Evolutionary conservation across 768 basidiomycete species (phyloP).

Genomic region (Lactarius tabidus): DNA sequence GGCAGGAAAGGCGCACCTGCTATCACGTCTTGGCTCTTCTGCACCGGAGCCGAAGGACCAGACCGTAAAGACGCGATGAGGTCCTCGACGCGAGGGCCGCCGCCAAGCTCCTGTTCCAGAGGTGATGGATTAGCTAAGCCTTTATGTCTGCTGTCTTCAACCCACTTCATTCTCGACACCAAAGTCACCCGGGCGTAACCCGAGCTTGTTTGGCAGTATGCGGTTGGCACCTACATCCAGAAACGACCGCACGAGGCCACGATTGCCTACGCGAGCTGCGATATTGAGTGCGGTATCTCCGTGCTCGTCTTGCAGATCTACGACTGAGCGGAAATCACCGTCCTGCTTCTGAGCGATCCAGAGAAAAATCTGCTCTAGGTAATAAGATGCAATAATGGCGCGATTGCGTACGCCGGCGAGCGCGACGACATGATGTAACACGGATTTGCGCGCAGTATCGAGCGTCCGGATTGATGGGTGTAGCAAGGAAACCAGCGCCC

Average conservation of each 20-base stretch:
- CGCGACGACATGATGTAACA: conserved; percentile 88
- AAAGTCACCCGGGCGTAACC: conserved; percentile 89
- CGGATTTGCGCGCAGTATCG: conserved; percentile 79
- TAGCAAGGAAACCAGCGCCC: conserved; percentile 56
- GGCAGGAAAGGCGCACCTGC: conserved; percentile 45
- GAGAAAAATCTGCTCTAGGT: conserved; percentile 84
- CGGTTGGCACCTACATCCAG: conserved; percentile 93
- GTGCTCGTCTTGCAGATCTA: conserved; percentile 91
- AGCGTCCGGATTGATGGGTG: conserved; percentile 79
- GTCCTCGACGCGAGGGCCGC: conserved; percentile 72
- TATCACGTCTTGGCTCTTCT: conserved; percentile 87
- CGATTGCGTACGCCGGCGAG: conserved; percentile 91
- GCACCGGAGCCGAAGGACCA: conserved; percentile 70
- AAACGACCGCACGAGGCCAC: conserved; percentile 78
- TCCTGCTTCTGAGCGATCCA: conserved; percentile 78
- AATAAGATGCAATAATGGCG: conserved; percentile 79
- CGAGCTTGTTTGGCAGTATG: conserved; percentile 85
- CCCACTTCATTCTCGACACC: conserved; percentile 88
- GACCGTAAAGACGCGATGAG: conserved; percentile 69
- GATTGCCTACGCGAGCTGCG: conserved; percentile 89
- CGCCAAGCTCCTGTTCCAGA: conserved; percentile 57
- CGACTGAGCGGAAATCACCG: conserved; percentile 71
- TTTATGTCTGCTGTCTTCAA: conserved; percentile 9
- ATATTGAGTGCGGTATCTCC: conserved; percentile 97
- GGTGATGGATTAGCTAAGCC: conserved; percentile 14